Conservation (phyloP, 192 early-diverging fungal genomes). For the Backusella mclennaniae region DNA sequence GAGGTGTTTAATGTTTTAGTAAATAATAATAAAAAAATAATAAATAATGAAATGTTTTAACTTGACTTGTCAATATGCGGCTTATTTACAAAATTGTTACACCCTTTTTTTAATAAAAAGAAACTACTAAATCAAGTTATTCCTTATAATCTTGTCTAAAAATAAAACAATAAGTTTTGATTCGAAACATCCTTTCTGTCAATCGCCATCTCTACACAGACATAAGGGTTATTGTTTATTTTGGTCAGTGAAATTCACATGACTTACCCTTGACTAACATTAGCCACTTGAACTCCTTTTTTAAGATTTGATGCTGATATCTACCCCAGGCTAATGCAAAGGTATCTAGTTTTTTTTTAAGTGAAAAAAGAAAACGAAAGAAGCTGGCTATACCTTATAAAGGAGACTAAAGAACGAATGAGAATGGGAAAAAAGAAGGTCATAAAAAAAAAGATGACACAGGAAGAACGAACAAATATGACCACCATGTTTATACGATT, state of each 20-base stretch:
- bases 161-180: background rate
- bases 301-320: background rate
- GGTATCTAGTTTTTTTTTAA: background rate
- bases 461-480: background rate
- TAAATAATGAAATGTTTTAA: background rate
- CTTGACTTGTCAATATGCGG: slow-evolving; percentile 1
- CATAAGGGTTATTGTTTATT: background rate
- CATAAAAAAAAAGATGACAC: background rate
- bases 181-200: slow-evolving; percentile 4
- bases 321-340: background rate
- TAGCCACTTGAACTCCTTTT: background rate
- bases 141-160: background rate
- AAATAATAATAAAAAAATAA: background rate
- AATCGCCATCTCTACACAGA: background rate
- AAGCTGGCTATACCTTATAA: background rate
- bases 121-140: background rate
- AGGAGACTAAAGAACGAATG: background rate
- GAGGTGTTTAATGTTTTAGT: background rate
- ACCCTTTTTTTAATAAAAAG: background rate
- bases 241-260: background rate
- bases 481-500: background rate
- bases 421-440: background rate
- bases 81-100: background rate
- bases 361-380: background rate
- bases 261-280: background rate